A percentile compares a stretch with the other conserved stretches of the same genome.
phyloP scores from a whole-genome alignment of 495 filamentous ascomycete genomes.

The Neurospora sp. region DNA sequence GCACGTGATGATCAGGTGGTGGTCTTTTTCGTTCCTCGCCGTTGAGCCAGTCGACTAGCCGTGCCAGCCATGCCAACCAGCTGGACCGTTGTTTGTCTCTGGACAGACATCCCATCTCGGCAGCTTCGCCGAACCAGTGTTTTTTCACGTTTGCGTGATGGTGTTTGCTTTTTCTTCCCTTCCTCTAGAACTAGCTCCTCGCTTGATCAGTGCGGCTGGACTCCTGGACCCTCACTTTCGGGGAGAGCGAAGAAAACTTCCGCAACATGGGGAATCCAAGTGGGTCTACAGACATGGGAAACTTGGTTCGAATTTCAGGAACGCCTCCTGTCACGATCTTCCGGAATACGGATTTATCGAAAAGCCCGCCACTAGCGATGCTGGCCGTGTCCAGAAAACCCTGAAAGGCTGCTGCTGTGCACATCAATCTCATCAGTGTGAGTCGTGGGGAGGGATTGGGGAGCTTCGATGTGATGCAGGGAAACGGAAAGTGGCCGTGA shows the following conservation, averaged over 20 bases:
- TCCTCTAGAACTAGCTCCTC: not conserved
- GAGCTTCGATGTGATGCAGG: conserved; percentile 6
- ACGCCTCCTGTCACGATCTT: not conserved
- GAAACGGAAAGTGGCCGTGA: conserved; percentile 3
- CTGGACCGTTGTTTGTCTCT: not conserved
- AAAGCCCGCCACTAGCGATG: not conserved
- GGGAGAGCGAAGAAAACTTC: not conserved
- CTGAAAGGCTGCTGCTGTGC: not conserved
- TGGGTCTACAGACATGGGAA: not conserved
- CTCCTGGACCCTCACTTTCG: not conserved
- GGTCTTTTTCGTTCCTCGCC: not conserved
- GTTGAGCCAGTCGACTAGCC: not conserved
- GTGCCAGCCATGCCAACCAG: not conserved
- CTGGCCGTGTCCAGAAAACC: not conserved
- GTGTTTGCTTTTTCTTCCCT: not conserved
- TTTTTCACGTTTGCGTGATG: not conserved
- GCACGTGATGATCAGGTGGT: not conserved
- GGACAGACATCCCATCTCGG: not conserved
- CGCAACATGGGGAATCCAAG: not conserved
- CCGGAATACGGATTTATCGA: not conserved
- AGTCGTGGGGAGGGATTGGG: not conserved
- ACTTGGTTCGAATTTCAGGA: not conserved
- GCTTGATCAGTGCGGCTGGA: not conserved
- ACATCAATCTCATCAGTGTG: not conserved
- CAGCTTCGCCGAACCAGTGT: not conserved